These are phyloP conservation scores for Aspergillus biplanus DNA, from an alignment of 495 filamentous ascomycete species.

Conservation along the genomic window DNA sequence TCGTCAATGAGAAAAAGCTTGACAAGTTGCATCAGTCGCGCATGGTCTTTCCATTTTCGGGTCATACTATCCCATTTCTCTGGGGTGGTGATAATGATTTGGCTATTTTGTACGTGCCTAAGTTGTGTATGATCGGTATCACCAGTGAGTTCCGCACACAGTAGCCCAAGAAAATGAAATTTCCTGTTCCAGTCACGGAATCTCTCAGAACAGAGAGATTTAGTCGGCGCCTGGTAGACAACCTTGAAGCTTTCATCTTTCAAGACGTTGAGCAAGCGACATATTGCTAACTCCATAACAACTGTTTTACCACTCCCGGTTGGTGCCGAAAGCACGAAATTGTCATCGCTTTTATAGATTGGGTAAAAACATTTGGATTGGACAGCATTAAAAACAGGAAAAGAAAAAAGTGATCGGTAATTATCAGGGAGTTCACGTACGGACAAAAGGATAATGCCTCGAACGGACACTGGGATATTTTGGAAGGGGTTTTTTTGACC, in stretches of 20 bases:
- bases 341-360: slow-evolving; percentile 75
- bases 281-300: slow-evolving; percentile 90
- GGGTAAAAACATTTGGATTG: slow-evolving; percentile 85
- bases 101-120: slow-evolving; percentile 73
- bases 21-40: slow-evolving; percentile 79
- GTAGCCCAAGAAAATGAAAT: slow-evolving; percentile 73
- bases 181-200: slow-evolving; percentile 84
- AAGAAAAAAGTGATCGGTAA: slow-evolving; percentile 76
- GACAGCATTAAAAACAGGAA: slow-evolving; percentile 84
- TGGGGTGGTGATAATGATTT: slow-evolving; percentile 93
- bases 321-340: slow-evolving; percentile 86
- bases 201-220: slow-evolving; percentile 86
- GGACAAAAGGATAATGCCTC: slow-evolving; percentile 77
- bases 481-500: slow-evolving; percentile 23
- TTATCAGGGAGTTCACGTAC: slow-evolving; percentile 75
- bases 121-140: slow-evolving; percentile 82
- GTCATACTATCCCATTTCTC: slow-evolving; percentile 99
- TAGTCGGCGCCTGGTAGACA: slow-evolving; percentile 93
- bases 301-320: slow-evolving; percentile 95
- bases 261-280: slow-evolving; percentile 66
- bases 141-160: slow-evolving; percentile 87
- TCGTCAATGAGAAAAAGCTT: slow-evolving; percentile 95
- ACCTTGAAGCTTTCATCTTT: slow-evolving; percentile 81
- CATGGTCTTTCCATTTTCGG: slow-evolving; percentile 91
- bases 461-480: slow-evolving; percentile 46